Evolutionary conservation across 345 rosid species (phyloP).

Genomic region (Hibiscus syriacus): DNA sequence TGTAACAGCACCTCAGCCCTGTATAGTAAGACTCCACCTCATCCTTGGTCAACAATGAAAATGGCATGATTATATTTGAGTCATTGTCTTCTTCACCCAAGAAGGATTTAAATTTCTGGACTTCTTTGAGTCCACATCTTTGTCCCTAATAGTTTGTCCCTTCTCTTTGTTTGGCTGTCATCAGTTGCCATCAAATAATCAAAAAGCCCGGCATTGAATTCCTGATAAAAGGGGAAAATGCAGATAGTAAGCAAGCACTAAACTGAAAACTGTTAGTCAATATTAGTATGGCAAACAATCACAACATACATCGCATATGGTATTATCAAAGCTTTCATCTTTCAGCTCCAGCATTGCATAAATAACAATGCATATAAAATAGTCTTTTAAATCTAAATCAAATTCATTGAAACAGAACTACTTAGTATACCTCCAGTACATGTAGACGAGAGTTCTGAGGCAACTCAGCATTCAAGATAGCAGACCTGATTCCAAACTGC

Average conservation of each 20-base stretch:
- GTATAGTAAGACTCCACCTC: slow-evolving; percentile 84
- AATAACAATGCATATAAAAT: neutral
- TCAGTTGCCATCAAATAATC: too few relatives aligned
- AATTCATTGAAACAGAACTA: neutral
- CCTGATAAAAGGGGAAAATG: slow-evolving; percentile 26
- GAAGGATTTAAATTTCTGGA: slow-evolving; percentile 49
- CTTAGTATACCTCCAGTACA: slow-evolving; percentile 67
- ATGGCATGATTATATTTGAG: slow-evolving; percentile 37
- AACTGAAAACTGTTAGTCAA: neutral
- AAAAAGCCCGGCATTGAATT: slow-evolving; percentile 93
- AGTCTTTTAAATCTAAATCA: neutral
- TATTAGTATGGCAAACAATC: neutral
- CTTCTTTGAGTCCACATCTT: slow-evolving; percentile 32
- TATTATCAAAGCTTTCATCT: neutral
- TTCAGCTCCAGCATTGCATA: neutral
- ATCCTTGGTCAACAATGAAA: slow-evolving; percentile 61
- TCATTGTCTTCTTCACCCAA: slow-evolving; percentile 52
- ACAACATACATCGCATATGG: neutral
- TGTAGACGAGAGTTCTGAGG: slow-evolving; percentile 96
- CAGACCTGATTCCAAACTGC: slow-evolving; percentile 84
- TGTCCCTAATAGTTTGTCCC: slow-evolving; percentile 36
- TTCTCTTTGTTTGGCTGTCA: slow-evolving; percentile 50
- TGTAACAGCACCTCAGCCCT: slow-evolving; percentile 67
- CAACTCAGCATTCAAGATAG: slow-evolving; percentile 31
- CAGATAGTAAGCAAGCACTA: slow-evolving; percentile 1